Base-by-base conservation (phyloP, 2,329 filamentous ascomycete species). In the Cercospora beticola region DNA sequence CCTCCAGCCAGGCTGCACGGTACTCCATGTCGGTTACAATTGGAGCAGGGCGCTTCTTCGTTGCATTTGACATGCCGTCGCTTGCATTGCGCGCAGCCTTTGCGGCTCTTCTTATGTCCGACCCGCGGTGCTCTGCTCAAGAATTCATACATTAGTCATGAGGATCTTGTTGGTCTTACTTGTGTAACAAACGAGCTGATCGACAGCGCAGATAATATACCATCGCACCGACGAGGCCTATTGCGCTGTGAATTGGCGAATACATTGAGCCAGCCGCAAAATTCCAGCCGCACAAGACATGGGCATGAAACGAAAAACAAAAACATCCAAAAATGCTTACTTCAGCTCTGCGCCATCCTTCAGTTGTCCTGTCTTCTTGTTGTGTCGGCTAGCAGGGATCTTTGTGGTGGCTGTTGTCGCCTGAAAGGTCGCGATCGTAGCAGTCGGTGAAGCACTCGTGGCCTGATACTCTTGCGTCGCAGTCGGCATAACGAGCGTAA, bases 31-130 rank as follows among this genome's bases (percentile, higher is more conserved):
- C 76, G 61, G 9, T 71, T 64, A 62, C 76, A 78, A 64, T 78
- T 77, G 8, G 73, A 70, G 67, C 76, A 78, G 2, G 76, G 76
- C 21, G 71, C 52, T 60, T 74, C 70, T 69, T 78, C 76, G 61
- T 78, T 72, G 60, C 76, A 78, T 75, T 76, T 78, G 18, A 78
- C 76, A 69, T 77, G 76, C 58, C 76, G 59, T 57, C 72, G 70
- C 62, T 78, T 78, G 64, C 76, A 78, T 62, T 78, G 76, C 26
- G 75, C 74, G 62, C 76, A 78, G 14, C 76, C 76, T 33, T 73
- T 73, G 31, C 75, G 66, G 21, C 71, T 74, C 62, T 76, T 76
- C 70, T 74, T 75, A 46, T 76, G 74, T 8, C 74, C 74, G 26
- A 76, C 70, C 16, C 76, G 71, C 26, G 76, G 76, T 57, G 75